Base-by-base conservation (phyloP, 805 yeast genomes). In the Nakazawaea laoshanensis region DNA sequence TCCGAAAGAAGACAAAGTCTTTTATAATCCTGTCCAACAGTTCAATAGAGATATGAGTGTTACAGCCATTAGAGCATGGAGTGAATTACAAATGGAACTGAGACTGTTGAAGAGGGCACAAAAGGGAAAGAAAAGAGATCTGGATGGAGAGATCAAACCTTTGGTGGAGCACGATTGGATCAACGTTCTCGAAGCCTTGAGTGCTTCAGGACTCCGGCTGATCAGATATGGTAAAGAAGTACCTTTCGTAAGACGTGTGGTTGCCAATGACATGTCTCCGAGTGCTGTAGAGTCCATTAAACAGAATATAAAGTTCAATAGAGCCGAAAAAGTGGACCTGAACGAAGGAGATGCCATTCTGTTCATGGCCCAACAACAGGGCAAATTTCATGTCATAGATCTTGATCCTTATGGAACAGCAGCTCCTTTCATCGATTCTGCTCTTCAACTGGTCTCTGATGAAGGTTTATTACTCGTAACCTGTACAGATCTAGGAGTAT, bases 401-500 rank as follows among this genome's bases (percentile, higher is more conserved):
- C 66, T 92, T 32, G 99, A 92, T 55, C 99, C 99, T 0, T 92
- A 92, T 51, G 99, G 99, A 19, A 81, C 96, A 0, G 98, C 96
- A 0, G 74, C 96, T 0, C 98, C 98, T 6, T 92, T 92, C 52
- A 67, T 92, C 19, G 98, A 92, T 53, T 75, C 92, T 20, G 96
- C 97, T 0, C 63, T 92, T 20, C 94, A 86, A 48, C 63, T 79
- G 20, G 70, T 88, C n/a, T 71, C 70, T 30, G 87, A 88, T 44
- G 88, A 79, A 36, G 99, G 97, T 1, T 48, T 92, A 27, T 57
- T 92, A 43, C 61, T 92, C 32, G 89, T 92, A 3, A 92, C 99
- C 0, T 92, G 98, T 54, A 92, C 99, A 0, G 99, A 92, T 59
- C 68, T 94, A 11, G 95, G 95, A 1, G 96, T 92, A 1, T 65